Evolutionary conservation across 495 filamentous ascomycete species (phyloP).

Genomic region (Aspergillus coremiiformis): DNA sequence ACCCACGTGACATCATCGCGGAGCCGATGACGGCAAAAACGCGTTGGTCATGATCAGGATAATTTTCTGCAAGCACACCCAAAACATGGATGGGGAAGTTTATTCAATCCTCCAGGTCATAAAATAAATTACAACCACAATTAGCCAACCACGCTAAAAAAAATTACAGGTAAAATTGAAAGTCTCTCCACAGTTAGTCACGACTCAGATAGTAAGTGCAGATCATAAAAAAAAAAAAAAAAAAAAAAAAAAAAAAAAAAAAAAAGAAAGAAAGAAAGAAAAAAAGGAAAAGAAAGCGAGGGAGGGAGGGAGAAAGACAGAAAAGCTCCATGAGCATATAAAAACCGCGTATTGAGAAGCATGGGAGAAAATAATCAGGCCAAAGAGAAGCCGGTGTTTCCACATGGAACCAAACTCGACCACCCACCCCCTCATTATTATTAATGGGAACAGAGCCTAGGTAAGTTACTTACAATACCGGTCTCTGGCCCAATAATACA

Average conservation of each 20-base stretch:
- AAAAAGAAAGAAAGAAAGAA: too few species aligned
- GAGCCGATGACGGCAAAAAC: slow-evolving; percentile 2
- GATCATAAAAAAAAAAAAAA: too few species aligned
- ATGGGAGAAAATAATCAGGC: slow-evolving; percentile 1
- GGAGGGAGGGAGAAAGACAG: too few species aligned
- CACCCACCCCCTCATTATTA: slow-evolving; percentile 11
- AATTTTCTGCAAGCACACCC: not conserved
- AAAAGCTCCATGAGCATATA: not conserved
- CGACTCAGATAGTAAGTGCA: not conserved
- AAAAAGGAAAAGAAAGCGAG: not conserved
- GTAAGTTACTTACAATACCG: slow-evolving; percentile 15
- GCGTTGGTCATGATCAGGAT: slow-evolving; percentile 11
- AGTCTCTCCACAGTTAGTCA: not conserved
- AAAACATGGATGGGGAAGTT: not conserved
- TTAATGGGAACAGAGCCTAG: not conserved
- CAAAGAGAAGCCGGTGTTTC: slow-evolving; percentile 14
- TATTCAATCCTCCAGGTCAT: not conserved
- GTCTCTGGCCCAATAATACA: slow-evolving; percentile 4
- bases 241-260: too few species aligned
- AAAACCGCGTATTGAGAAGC: not conserved
- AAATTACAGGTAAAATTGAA: not conserved
- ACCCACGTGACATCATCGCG: slow-evolving; percentile 25
- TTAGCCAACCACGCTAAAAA: not conserved
- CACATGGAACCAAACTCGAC: slow-evolving; percentile 12
- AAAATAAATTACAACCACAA: not conserved